A percentile compares a stretch with the other conserved stretches of the same genome.
phyloP scores from a whole-genome alignment of 495 filamentous ascomycete genomes.

The Pyrenula aspistea region DNA sequence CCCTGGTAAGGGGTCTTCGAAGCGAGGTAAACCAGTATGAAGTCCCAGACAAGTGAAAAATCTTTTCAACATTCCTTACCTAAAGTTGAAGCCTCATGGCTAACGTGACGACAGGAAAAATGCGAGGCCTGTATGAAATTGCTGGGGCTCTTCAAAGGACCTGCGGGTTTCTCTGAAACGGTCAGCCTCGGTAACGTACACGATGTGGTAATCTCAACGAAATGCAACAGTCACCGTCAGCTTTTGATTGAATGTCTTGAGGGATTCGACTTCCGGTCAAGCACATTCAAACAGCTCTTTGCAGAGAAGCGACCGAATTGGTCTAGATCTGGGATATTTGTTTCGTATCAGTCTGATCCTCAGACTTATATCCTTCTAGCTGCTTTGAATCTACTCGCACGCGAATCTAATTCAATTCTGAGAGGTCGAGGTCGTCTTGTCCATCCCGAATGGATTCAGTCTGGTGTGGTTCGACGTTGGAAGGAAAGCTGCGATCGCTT shows the following conservation, averaged over 20 bases:
- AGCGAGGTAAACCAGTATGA: too few species aligned
- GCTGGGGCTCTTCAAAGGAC: not conserved
- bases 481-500: not conserved
- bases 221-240: too few species aligned
- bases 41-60: too few species aligned
- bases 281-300: not conserved
- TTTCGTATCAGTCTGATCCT: not conserved
- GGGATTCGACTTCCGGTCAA: not conserved
- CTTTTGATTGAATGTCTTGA: too few species aligned
- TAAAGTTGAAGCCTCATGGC: too few species aligned
- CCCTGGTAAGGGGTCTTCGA: too few species aligned
- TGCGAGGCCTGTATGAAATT: not conserved
- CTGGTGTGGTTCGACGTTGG: not conserved
- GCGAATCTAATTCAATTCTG: not conserved
- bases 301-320: not conserved
- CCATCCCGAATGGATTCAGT: not conserved
- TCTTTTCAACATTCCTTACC: too few species aligned
- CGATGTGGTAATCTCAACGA: not conserved
- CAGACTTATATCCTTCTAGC: too few species aligned
- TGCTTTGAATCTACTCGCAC: not conserved
- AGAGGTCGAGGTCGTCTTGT: not conserved
- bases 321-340: not conserved
- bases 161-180: not conserved
- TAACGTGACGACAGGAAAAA: not conserved
- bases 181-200: not conserved